Conservation (phyloP, 495 filamentous ascomycete genomes). For the Hyaloscypha variabilis region DNA sequence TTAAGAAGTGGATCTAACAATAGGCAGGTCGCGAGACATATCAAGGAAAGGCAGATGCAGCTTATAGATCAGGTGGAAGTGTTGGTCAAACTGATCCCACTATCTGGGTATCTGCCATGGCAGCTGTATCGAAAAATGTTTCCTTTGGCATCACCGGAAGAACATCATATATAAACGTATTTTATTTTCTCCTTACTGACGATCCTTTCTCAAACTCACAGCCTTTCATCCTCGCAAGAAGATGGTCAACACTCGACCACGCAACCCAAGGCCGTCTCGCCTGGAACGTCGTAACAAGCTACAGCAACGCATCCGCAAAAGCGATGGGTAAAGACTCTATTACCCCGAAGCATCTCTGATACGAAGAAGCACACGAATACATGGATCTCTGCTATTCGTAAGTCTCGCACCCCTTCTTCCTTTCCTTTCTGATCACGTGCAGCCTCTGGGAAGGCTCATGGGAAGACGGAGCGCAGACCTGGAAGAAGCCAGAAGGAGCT, state of each 20-base stretch:
- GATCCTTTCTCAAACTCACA: slow-evolving; percentile 36
- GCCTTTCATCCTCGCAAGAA: slow-evolving; percentile 59
- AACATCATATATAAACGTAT: slow-evolving; percentile 47
- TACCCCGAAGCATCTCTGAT: slow-evolving; percentile 63
- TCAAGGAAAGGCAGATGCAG: slow-evolving; percentile 33
- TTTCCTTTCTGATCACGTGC: no score
- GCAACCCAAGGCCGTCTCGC: slow-evolving; percentile 60
- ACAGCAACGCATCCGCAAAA: slow-evolving; percentile 60
- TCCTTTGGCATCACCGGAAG: slow-evolving; percentile 57
- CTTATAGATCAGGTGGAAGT: neutral
- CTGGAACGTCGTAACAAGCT: slow-evolving; percentile 69
- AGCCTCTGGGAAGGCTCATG: slow-evolving; percentile 66
- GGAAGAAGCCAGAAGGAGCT: slow-evolving; percentile 49
- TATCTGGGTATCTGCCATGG: slow-evolving; percentile 55
- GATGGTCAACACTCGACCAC: slow-evolving; percentile 66
- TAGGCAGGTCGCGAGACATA: slow-evolving; percentile 54
- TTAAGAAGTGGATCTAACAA: no score
- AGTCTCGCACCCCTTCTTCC: no score
- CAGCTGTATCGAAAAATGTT: slow-evolving; percentile 56
- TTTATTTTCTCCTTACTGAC: neutral
- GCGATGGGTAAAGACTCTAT: slow-evolving; percentile 57
- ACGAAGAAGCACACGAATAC: slow-evolving; percentile 63
- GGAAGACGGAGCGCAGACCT: slow-evolving; percentile 54
- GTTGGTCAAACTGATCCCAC: slow-evolving; percentile 43
- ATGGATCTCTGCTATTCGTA: slow-evolving; percentile 55